Evolutionary conservation across 2,329 filamentous ascomycete species (phyloP).

Genomic region (Endoconidiophora polonica): DNA sequence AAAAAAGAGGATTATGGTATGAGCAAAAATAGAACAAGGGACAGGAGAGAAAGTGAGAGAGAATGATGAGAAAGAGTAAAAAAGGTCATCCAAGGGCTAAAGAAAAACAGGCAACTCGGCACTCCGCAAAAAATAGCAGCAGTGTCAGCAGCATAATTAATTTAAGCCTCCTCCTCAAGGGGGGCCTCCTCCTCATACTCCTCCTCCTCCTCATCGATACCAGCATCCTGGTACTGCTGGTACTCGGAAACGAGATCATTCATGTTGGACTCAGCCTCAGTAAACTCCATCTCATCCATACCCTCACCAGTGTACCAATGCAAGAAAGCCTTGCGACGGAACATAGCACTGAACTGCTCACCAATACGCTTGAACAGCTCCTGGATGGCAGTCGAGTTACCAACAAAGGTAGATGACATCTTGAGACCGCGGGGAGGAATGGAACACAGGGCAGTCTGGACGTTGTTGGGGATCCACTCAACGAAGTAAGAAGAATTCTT

Average conservation of each 20-base stretch:
- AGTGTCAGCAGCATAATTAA: conserved; percentile 5
- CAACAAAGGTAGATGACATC: conserved; percentile 98
- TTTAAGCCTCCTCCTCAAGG: conserved; percentile 51
- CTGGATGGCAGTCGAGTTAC: conserved; percentile 99
- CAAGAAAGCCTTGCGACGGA: conserved; percentile 99
- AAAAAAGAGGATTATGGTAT: conserved; percentile 14
- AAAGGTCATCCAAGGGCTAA: conserved; percentile 12
- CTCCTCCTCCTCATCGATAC: conserved; percentile 92
- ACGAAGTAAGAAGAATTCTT: conserved; percentile 99
- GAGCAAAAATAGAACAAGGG: conserved; percentile 12
- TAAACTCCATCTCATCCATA: conserved; percentile 99
- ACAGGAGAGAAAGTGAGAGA: conserved; percentile 5
- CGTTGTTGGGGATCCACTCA: conserved; percentile 99
- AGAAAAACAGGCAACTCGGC: conserved; percentile 8
- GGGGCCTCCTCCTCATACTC: conserved; percentile 79
- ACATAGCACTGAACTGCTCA: conserved; percentile 99
- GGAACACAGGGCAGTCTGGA: conserved; percentile 97
- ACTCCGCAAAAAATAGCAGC: not conserved
- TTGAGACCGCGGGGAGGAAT: conserved; percentile 94
- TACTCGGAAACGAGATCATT: conserved; percentile 99
- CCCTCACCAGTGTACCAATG: conserved; percentile 99
- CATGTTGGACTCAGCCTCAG: conserved; percentile 99
- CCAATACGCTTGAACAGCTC: conserved; percentile 99
- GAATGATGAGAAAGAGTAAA: not conserved
- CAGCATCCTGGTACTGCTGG: conserved; percentile 99